Conservation (phyloP, 2,329 filamentous ascomycete genomes). For the Hymenoscyphus albidus region DNA sequence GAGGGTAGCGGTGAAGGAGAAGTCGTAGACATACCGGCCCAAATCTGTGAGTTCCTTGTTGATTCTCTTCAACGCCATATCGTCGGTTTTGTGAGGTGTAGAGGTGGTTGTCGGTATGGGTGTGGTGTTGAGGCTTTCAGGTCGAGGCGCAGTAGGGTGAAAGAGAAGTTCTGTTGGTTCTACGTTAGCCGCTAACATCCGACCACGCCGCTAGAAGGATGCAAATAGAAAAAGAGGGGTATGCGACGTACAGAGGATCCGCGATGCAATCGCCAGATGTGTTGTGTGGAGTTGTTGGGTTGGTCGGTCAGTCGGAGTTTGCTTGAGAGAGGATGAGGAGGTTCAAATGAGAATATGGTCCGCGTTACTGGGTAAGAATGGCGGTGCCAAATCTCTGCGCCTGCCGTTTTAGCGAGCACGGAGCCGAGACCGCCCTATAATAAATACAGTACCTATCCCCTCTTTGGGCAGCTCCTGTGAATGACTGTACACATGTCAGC, state of each 20-base stretch:
- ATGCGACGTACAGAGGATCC: slow-evolving; percentile 14
- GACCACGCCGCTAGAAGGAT: slow-evolving; percentile 25
- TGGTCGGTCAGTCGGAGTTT: neutral
- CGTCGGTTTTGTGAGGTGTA: slow-evolving; percentile 27
- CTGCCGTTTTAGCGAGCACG: slow-evolving; percentile 8
- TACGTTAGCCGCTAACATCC: slow-evolving; percentile 29
- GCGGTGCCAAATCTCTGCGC: slow-evolving; percentile 11
- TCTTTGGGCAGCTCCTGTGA: neutral
- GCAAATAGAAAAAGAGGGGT: slow-evolving; percentile 13
- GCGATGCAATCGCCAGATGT: slow-evolving; percentile 5
- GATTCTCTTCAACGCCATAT: slow-evolving; percentile 88
- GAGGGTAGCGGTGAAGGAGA: slow-evolving; percentile 22
- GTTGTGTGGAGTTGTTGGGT: slow-evolving; percentile 5
- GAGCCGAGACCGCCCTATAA: neutral
- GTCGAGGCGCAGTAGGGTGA: slow-evolving; percentile 29
- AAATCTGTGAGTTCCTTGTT: slow-evolving; percentile 91
- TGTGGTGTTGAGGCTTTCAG: slow-evolving; percentile 22
- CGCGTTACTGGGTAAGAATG: slow-evolving; percentile 5
- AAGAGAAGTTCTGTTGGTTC: slow-evolving; percentile 23
- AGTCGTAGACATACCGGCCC: slow-evolving; percentile 64
- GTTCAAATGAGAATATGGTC: slow-evolving; percentile 8
- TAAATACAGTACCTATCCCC: no score
- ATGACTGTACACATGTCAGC: slow-evolving; percentile 15
- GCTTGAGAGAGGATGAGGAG: slow-evolving; percentile 2
- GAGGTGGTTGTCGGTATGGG: slow-evolving; percentile 20